Evolutionary conservation across 129 eudicot genomes (phyloP), one percentile per base, ranked within the genome.

Genomic region (sunflower (Helianthus annuus)): DNA sequence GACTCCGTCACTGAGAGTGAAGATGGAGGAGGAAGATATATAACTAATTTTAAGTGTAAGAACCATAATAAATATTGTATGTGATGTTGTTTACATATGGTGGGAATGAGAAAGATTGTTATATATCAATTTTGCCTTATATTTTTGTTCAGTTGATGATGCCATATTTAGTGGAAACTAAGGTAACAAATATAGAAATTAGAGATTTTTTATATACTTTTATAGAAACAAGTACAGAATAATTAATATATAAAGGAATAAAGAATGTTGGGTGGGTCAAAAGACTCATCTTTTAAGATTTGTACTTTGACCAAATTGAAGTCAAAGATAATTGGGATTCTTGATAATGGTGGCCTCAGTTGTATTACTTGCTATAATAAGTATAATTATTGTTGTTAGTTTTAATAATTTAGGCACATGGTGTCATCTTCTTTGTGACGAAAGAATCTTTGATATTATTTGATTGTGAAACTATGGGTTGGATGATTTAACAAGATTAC

Each of bases 361-460:
- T 71, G 8, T 70, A 53, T 71, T 32, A 64, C 66, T 34, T 62
- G 44, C 62, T 76, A 48, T 69, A 38, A 22, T 22, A 2, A 22
- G 36, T 38, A n/a, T 48, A 11, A 56, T 46, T 68, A 60, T 42
- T 32, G 45, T 78, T 57, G 51, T 24, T 78, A 64, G 72, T 71
- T 64, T 56, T 52, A 78, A 78, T 78, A 71, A 78, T 78, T 71
- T 78, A 55, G 77, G 73, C 77, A 78, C 82, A 78, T 78, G 77
- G 73, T 71, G 73, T 71, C 77, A 32, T 57, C 79, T 66, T 55
- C 72, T 52, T 40, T 42, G 69, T 70, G 72, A 63, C 32, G 15
- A 53, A 62, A 70, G 72, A 78, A 70, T 71, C 82, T 63, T 54
- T 64, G 82, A 71, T 71, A 39, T 64, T 40, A 67, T 71, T 71